Percentiles rank a stretch among this genome's conserved stretches.
phyloP scores from a whole-genome alignment of 2,329 filamentous ascomycete genomes.

The Lecanicillium sp. region DNA sequence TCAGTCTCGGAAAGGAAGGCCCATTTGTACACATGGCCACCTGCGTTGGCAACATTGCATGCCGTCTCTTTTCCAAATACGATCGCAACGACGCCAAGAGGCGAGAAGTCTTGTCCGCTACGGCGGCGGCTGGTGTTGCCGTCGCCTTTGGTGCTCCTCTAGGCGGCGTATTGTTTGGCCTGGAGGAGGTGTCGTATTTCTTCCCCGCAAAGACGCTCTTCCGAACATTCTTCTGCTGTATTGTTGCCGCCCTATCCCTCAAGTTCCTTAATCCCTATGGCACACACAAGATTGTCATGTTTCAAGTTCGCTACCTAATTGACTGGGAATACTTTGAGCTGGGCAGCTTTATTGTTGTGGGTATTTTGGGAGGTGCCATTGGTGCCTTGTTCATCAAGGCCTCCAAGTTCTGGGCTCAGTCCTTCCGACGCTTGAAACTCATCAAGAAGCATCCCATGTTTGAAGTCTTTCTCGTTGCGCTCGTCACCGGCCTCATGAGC shows the following conservation, averaged over 20 bases:
- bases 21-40: slow-evolving; percentile 97
- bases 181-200: slow-evolving; percentile 96
- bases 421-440: slow-evolving; percentile 70
- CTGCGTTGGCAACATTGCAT: slow-evolving; percentile 91
- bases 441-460: slow-evolving; percentile 81
- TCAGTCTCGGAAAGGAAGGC: slow-evolving; percentile 89
- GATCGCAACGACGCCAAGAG: slow-evolving; percentile 90
- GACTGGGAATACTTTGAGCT: slow-evolving; percentile 97
- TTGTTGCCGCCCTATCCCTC: slow-evolving; percentile 80
- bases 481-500: slow-evolving; percentile 75
- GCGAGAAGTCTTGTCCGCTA: slow-evolving; percentile 87
- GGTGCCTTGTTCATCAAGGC: slow-evolving; percentile 97
- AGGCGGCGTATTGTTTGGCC: slow-evolving; percentile 82
- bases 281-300: slow-evolving; percentile 92
- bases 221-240: slow-evolving; percentile 96
- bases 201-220: slow-evolving; percentile 97
- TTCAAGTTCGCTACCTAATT: slow-evolving; percentile 81
- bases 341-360: slow-evolving; percentile 74
- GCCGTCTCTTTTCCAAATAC: slow-evolving; percentile 90
- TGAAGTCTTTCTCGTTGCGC: slow-evolving; percentile 80
- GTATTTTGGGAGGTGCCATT: slow-evolving; percentile 72
- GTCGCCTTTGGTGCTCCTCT: slow-evolving; percentile 88
- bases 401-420: slow-evolving; percentile 79
- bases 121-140: slow-evolving; percentile 83
- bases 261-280: slow-evolving; percentile 96